Evolutionary conservation across 805 yeast species (phyloP).

Genomic region (Cyberlindnera meyerae): DNA sequence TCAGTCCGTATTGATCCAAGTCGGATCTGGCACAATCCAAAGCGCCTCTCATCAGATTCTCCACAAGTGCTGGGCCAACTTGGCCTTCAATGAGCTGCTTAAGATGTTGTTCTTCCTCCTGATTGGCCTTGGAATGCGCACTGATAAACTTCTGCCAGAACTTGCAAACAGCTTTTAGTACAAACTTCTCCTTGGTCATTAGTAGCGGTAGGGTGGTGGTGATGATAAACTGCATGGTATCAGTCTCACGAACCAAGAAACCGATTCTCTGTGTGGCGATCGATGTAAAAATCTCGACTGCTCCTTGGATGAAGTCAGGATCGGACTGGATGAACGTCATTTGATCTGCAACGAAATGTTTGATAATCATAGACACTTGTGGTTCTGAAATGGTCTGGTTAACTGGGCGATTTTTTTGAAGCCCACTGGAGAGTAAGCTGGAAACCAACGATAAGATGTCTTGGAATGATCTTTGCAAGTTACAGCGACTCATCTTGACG

Average conservation of each 20-base stretch:
- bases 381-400: conserved; percentile 9
- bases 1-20: conserved; percentile 50
- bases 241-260: conserved; percentile 35
- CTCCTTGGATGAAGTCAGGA: conserved; percentile 53
- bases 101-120: conserved; percentile 34
- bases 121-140: conserved; percentile 40
- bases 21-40: conserved; percentile 54
- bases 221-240: conserved; percentile 24
- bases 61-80: conserved; percentile 29
- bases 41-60: conserved; percentile 37
- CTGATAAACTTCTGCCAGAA: conserved; percentile 48
- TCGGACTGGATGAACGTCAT: conserved; percentile 37
- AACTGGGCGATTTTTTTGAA: conserved; percentile 1
- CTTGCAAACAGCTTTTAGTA: conserved; percentile 44
- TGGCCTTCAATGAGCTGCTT: conserved; percentile 28
- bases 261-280: conserved; percentile 46
- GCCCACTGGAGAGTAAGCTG: conserved; percentile 17
- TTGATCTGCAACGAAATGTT: conserved; percentile 16
- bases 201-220: conserved; percentile 28
- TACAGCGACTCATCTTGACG: conserved; percentile 6
- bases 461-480: conserved; percentile 23
- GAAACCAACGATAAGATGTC: conserved; percentile 18
- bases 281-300: conserved; percentile 47
- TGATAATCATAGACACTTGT: conserved; percentile 16
- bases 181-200: conserved; percentile 43